Evolutionary conservation across 2,329 filamentous ascomycete species (phyloP), one percentile per base, ranked within the genome.

Genomic region (Geosmithia flava): DNA sequence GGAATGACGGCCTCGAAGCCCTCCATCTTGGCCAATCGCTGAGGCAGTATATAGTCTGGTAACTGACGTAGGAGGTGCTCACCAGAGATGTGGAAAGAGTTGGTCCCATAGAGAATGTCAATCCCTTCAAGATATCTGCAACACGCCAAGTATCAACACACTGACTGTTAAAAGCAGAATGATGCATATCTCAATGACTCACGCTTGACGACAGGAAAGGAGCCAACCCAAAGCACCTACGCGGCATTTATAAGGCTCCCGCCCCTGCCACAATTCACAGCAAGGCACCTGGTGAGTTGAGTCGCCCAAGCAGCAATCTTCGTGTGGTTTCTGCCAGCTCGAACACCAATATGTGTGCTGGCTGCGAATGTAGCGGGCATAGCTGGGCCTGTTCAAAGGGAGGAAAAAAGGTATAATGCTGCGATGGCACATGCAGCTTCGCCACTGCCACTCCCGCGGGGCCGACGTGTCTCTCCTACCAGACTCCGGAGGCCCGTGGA

Each of bases 221-320:
- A 52, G 46, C 51, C 49, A 51, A 30, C 51, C 51, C 42, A 47
- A 20, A 27, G 49, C 45, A 33, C 50, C 50, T 7, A 52, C 23
- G 20, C 16, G 44, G 2, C 50, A 52, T 19, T 52, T 44, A 8
- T 2, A 17, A 17, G 50, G 46, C 11, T 43, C 23, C 16, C 41
- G 17, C 11, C 44, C 42, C 16, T 17, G 17, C 27, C 48, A 19
- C 29, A 23, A 23, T 20, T 42, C n/a, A 45, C 49, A 47, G 23
- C 17, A 20, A 41, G 15, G 15, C 15, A 27, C 17, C 11, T 45
- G 17, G 44, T 10, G 23, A 19, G 2, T 2, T 11, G 16, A 7
- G 29, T 39, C 46, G 11, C 11, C 23, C 20, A 47, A 6, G 39
- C 45, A 45, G 23, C 19, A 20, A 20, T 44, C 42, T 13, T 20